These are phyloP conservation scores for Trematosphaeria pertusa DNA, from an alignment of 2,329 filamentous ascomycete species.

Conservation along the genomic window DNA sequence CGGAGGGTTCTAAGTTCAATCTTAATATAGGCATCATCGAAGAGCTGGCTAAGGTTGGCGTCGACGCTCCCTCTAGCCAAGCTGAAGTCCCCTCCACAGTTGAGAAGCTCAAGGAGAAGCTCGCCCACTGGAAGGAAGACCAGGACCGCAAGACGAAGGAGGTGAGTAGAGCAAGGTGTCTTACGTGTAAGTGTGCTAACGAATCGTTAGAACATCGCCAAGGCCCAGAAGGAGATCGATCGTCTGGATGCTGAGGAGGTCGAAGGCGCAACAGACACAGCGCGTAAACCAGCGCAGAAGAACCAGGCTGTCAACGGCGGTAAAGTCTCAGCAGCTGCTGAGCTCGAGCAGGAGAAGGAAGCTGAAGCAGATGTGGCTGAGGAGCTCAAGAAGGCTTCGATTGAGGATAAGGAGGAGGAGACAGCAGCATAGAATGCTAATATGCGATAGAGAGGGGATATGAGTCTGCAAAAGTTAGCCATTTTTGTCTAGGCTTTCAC, in stretches of 20 bases:
- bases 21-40: conserved; percentile 91
- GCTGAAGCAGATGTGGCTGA: conserved; percentile 65
- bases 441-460: conserved; percentile 1
- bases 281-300: conserved; percentile 60
- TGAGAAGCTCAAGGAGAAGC: conserved; percentile 92
- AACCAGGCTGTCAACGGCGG: conserved; percentile 61
- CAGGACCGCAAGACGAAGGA: conserved; percentile 89
- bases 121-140: conserved; percentile 88
- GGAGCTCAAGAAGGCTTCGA: conserved; percentile 65
- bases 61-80: conserved; percentile 87
- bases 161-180: conserved; percentile 62
- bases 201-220: conserved; percentile 82
- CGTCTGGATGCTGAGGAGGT: conserved; percentile 76
- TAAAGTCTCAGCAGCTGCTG: conserved; percentile 58
- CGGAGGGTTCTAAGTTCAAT: conserved; percentile 71
- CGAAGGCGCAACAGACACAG: conserved; percentile 60
- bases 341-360: conserved; percentile 64
- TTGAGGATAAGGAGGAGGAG: conserved; percentile 59
- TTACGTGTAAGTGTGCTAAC: conserved; percentile 18
- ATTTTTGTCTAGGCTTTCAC: conserved; percentile 12
- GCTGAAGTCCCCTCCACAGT: conserved; percentile 78
- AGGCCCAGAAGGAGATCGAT: conserved; percentile 95
- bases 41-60: conserved; percentile 81
- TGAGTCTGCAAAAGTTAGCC: conserved; percentile 7
- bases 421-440: conserved; percentile 32